A percentile compares a stretch with the other conserved stretches of the same genome.
Conservation (phyloP, 192 early-diverging fungal genomes). For the Coemansia sp. region DNA sequence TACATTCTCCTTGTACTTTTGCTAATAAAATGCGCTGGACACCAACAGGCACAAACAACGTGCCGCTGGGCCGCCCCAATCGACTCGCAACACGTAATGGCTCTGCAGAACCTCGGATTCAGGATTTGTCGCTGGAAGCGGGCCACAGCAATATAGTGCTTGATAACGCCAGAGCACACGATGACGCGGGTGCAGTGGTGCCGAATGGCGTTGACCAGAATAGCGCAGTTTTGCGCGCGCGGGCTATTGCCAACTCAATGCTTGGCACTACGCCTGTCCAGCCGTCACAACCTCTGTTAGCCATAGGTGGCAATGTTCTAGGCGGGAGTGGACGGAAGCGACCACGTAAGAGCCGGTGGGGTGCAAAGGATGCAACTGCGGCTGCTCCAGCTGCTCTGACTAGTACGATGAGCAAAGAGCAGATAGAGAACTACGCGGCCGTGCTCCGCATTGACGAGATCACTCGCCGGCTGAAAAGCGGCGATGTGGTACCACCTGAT, state of each 20-base stretch:
- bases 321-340: slow-evolving; percentile 57
- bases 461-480: slow-evolving; percentile 72
- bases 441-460: slow-evolving; percentile 93
- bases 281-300: slow-evolving; percentile 1
- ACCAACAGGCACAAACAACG: slow-evolving; percentile 52
- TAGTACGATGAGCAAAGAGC: slow-evolving; percentile 72
- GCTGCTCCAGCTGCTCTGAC: slow-evolving; percentile 78
- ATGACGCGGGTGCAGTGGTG: not conserved
- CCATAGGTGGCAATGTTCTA: not conserved
- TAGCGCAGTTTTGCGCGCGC: slow-evolving; percentile 47
- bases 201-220: slow-evolving; percentile 15
- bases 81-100: slow-evolving; percentile 14
- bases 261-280: slow-evolving; percentile 11
- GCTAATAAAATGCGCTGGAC: slow-evolving; percentile 39
- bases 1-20: not conserved
- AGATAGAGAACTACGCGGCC: slow-evolving; percentile 70
- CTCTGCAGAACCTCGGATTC: slow-evolving; percentile 8
- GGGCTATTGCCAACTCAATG: slow-evolving; percentile 47
- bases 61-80: slow-evolving; percentile 47
- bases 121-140: slow-evolving; percentile 3
- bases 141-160: not conserved
- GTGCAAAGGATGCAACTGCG: slow-evolving; percentile 69
- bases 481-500: slow-evolving; percentile 77
- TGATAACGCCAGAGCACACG: not conserved
- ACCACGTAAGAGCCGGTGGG: slow-evolving; percentile 90